These are phyloP conservation scores for Blastobotrys buckinghamii DNA, from an alignment of 1,139 yeast genomes.

Conservation along the genomic window DNA sequence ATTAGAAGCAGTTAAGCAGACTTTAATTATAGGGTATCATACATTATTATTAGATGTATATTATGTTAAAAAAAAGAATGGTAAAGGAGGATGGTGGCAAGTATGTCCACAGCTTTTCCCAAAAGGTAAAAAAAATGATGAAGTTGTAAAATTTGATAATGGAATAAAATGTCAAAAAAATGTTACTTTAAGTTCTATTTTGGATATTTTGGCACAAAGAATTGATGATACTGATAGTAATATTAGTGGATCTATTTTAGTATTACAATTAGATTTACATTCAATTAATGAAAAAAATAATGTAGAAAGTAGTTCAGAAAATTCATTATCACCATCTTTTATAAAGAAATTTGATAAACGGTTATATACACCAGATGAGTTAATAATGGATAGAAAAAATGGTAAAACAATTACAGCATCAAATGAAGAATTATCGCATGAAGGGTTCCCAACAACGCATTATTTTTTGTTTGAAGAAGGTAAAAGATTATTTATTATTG, in stretches of 20 bases:
- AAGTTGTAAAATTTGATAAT: constrained; percentile 2
- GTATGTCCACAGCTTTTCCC: constrained; percentile 48
- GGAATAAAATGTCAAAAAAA: constrained; percentile 38
- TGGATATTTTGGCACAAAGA: constrained; percentile 37
- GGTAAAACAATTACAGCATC: constrained; percentile 21
- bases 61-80: constrained; percentile 42
- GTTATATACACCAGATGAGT: constrained; percentile 35
- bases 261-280: constrained; percentile 46
- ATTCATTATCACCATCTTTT: background rate
- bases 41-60: constrained; percentile 57
- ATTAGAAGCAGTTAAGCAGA: constrained; percentile 34
- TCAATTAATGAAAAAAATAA: constrained; percentile 15
- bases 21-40: constrained; percentile 49
- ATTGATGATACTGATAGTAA: constrained; percentile 48
- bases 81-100: constrained; percentile 49
- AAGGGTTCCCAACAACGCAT: constrained; percentile 41
- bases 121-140: constrained; percentile 1
- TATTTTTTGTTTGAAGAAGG: constrained; percentile 40
- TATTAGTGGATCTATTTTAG: constrained; percentile 49
- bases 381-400: constrained; percentile 24
- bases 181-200: constrained; percentile 40
- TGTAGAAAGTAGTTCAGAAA: constrained; percentile 8
- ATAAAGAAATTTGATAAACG: constrained; percentile 17
- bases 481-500: constrained; percentile 37
- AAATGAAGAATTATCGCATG: constrained; percentile 14